phyloP scores from a whole-genome alignment of 1,139 yeast genomes.

The Yamadazyma blattariae region DNA sequence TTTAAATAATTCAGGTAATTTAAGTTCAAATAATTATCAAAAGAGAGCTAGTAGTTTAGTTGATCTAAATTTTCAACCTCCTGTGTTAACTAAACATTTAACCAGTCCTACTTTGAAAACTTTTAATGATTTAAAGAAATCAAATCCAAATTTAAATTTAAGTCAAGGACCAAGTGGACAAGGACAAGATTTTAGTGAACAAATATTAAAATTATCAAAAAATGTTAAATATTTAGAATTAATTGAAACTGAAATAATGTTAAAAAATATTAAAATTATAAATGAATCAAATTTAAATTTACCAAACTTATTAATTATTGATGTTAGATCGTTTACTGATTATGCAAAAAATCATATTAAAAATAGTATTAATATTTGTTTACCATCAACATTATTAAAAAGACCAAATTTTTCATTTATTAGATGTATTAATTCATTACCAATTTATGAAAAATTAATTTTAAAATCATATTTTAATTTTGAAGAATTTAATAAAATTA shows the following conservation, averaged over 20 bases:
- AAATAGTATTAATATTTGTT: slow-evolving; percentile 64
- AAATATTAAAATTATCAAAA: slow-evolving; percentile 8
- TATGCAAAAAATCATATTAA: slow-evolving; percentile 49
- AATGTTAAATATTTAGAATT: slow-evolving; percentile 6
- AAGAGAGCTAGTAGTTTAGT: slow-evolving; percentile 13
- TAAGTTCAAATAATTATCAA: slow-evolving; percentile 2
- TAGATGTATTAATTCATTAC: slow-evolving; percentile 58
- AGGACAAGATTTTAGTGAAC: slow-evolving; percentile 8
- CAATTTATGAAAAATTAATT: slow-evolving; percentile 37
- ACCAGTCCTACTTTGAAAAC: slow-evolving; percentile 14
- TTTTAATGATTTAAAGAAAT: slow-evolving; percentile 7
- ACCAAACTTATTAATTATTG: slow-evolving; percentile 47
- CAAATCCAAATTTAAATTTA: too few relatives aligned
- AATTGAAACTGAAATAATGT: slow-evolving; percentile 4
- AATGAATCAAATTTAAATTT: slow-evolving; percentile 5
- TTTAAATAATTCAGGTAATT: neutral
- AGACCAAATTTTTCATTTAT: slow-evolving; percentile 60
- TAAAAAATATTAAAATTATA: slow-evolving; percentile 6
- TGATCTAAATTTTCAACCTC: slow-evolving; percentile 10
- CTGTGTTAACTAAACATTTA: slow-evolving; percentile 9
- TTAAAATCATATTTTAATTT: slow-evolving; percentile 18
- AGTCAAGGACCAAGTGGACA: too few relatives aligned
- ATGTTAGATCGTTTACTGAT: slow-evolving; percentile 70
- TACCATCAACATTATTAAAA: slow-evolving; percentile 76
- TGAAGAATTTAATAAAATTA: slow-evolving; percentile 7